Evolutionary conservation across 2,329 filamentous ascomycete genomes (phyloP).

Genomic region (Aspergillus alliaceus): DNA sequence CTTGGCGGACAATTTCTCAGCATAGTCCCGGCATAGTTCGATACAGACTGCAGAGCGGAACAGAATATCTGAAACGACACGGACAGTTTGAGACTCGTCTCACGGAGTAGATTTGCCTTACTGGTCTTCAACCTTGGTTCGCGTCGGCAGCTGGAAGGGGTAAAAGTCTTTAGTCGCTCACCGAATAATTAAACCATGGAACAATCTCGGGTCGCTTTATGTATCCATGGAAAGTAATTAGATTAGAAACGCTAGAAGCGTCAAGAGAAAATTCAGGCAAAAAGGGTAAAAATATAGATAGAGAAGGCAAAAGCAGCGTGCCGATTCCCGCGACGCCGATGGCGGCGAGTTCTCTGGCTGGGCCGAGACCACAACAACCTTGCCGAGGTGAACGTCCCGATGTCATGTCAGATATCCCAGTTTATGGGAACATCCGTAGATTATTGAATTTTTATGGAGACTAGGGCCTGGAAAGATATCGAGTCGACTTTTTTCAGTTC

Average conservation of each 20-base stretch:
- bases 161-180: not conserved
- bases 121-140: not conserved
- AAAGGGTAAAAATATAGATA: not conserved
- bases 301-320: constrained; percentile 11
- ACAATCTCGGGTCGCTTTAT: not conserved
- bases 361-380: constrained; percentile 11
- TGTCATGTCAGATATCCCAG: not conserved
- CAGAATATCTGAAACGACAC: not conserved
- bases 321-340: constrained; percentile 23
- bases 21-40: not conserved
- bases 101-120: not conserved
- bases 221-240: not conserved
- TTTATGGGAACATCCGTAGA: not conserved
- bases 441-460: not conserved
- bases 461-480: not conserved
- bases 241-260: not conserved
- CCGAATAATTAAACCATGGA: constrained; percentile 5
- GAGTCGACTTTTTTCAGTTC: not conserved
- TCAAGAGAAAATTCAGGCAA: not conserved
- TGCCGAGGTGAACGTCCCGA: constrained; percentile 9
- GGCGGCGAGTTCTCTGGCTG: constrained; percentile 5
- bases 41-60: not conserved
- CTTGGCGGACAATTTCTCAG: constrained; percentile 3
- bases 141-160: not conserved
- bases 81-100: not conserved